Base-by-base conservation (phyloP, 1,284 basidiomycete species). In the Mycena sp. region DNA sequence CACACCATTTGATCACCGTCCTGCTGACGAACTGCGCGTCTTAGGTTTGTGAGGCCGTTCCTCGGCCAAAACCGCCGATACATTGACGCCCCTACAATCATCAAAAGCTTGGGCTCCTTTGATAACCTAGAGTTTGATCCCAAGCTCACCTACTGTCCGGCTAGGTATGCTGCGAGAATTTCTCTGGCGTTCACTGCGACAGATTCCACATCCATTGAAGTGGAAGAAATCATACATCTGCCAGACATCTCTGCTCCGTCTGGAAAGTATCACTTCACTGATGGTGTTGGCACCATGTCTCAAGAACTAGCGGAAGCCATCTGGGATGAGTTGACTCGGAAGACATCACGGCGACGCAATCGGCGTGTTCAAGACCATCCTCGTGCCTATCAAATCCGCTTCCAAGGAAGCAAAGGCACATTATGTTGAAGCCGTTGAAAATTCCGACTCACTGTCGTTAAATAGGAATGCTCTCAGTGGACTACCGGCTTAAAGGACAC, bases 101-200 rank as follows among this genome's bases (percentile, higher is more conserved):
- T 87, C 41, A 59, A 69, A 6, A 78, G 80, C 35, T 70, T 91
- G 1, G 89, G 89, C 2, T 78, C 75, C 25, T 90, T 90, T 67
- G 73, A 80, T 6, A 71, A 79, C 30, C 76, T 85, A 0, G 23
- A 58, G 5, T 85, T 80, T 51, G 85, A 87, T 66, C 70, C 56
- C 16, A 67, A 71, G 0, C 77, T 89, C 9, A 83, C 83, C n/a
- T 76, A 76, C 50, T 89, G 87, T 64, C 89, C 90, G 3, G 89
- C 90, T 26, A 81, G 89, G 45, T 91, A 88, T 73, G 90, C 85
- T 4, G 90, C 91, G 9, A 80, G 90, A 17, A 80, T 92, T 29
- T 88, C 88, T 3, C 89, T 89, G 70, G 88, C 88, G 0, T 92
- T 92, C 72, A 91, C 90, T 0, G 83, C 90, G 0, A 92, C 90